Base-by-base conservation (phyloP, 2,329 filamentous ascomycete species). In the Didymella segeticola region DNA sequence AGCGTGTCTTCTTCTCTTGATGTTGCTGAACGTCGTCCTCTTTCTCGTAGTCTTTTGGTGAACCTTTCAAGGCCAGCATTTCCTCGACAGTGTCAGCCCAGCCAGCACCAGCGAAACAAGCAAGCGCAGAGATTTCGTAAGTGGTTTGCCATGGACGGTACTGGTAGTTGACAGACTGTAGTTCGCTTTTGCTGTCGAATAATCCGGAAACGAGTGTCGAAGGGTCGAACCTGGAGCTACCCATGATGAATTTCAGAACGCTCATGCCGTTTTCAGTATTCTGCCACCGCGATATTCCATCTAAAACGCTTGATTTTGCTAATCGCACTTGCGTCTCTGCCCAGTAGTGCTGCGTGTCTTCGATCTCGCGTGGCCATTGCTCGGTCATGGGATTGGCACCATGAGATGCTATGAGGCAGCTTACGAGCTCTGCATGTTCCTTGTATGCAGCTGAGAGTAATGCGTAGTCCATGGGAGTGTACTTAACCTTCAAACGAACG, bases 81-180 rank as follows among this genome's bases (percentile, higher is more conserved):
- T 56, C 53, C 43, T 64, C 61, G 11, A 64, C 60, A 1, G 51
- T 58, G 30, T 64, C 61, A 20, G 61, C 60, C 60, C 60, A 64
- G 19, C 61, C 61, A 39, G 57, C 59, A 29, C 55, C 36, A 1
- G 49, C 38, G 15, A 64, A 62, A 36, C 61, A 62, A 23, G 59
- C 45, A 19, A 64, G 43, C 7, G 51, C 57, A 1, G 57, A 62
- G 11, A 58, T 48, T 41, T 61, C 60, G 22, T 64, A 64, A 11
- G 60, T 64, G 1, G 51, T 64, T 11, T 61, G 47, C 61, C 61
- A 64, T 17, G 61, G 60, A n/a, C 57, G 49, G 23, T 62, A 10
- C 4, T 42, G 30, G 20, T 57, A 58, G 19, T 55, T 55, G 4
- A 56, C 53, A 14, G 46, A 47, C 19, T 62, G 53, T 9, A 57